Conservation (phyloP, 441 rosid genomes). For the Jatropha multifida region DNA sequence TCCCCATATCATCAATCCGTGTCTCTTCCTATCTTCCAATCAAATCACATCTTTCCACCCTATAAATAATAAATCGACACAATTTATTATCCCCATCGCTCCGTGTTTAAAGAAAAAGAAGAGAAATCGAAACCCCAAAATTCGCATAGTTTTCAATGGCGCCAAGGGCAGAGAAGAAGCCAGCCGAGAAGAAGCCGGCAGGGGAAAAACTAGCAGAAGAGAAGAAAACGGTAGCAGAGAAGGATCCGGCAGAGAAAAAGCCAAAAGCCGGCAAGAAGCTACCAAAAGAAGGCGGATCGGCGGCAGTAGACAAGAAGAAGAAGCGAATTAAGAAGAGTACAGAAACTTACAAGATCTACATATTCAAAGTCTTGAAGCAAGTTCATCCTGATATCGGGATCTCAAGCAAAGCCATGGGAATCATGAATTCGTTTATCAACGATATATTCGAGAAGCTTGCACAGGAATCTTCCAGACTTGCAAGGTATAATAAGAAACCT, state of each 20-base stretch:
- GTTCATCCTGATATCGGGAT: conserved; percentile 54
- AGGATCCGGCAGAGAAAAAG: conserved; percentile 40
- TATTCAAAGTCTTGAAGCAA: conserved; percentile 41
- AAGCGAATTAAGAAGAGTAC: conserved; percentile 32
- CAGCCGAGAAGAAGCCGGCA: conserved; percentile 32
- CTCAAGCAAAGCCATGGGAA: conserved; percentile 57
- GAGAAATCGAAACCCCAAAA: background rate
- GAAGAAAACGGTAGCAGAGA: conserved; percentile 35
- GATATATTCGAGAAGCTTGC: conserved; percentile 56
- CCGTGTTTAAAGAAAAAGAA: background rate
- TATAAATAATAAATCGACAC: conserved; percentile 4
- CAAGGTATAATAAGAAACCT: conserved; percentile 54
- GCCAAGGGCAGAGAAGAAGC: conserved; percentile 36
- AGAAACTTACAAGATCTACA: conserved; percentile 26
- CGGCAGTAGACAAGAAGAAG: conserved; percentile 37
- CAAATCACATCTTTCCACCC: background rate
- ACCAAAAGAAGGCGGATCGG: conserved; percentile 37
- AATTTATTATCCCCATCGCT: background rate
- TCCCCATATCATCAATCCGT: conserved; percentile 20
- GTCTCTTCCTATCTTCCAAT: conserved; percentile 14
- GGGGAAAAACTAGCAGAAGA: conserved; percentile 38
- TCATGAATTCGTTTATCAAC: conserved; percentile 53
- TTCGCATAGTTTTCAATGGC: conserved; percentile 26
- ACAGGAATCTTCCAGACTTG: conserved; percentile 45
- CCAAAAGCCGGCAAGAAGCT: conserved; percentile 43